Percentiles rank a stretch among this genome's conserved stretches.
Conservation (phyloP, 129 eudicot genomes). For the Centaurea solstitialis region DNA sequence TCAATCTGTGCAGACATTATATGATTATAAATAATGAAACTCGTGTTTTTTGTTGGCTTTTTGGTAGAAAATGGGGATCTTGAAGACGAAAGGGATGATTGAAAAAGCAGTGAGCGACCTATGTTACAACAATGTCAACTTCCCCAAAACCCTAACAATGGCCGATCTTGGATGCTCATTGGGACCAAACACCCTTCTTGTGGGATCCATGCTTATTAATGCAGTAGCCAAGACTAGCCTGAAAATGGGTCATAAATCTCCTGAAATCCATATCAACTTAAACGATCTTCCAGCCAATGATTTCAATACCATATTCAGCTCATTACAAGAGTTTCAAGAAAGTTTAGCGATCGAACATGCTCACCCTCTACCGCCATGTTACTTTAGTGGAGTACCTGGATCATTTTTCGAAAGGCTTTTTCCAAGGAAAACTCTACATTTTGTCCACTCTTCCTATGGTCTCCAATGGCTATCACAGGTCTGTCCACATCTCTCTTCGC, state of each 20-base stretch:
- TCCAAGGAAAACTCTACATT: conserved; percentile 45
- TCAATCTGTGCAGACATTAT: no score
- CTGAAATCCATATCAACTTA: conserved; percentile 56
- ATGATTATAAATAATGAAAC: background rate
- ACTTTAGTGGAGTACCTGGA: conserved; percentile 62
- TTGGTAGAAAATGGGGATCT: conserved; percentile 49
- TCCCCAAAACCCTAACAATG: conserved; percentile 40
- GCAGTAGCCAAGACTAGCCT: conserved; percentile 31
- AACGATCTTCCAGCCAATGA: conserved; percentile 88
- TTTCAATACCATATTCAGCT: conserved; percentile 61
- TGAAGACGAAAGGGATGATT: conserved; percentile 39
- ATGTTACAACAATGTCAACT: conserved; percentile 16
- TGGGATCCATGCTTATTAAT: conserved; percentile 41
- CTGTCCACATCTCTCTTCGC: no score
- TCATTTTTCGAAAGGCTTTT: conserved; percentile 65
- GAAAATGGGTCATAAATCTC: conserved; percentile 33
- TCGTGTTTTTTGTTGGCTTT: background rate
- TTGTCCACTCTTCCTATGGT: conserved; percentile 76
- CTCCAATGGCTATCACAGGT: conserved; percentile 75
- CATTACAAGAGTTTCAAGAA: conserved; percentile 40
- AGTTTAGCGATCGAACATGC: conserved; percentile 1
- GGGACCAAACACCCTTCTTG: conserved; percentile 69
- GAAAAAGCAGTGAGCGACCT: conserved; percentile 48
- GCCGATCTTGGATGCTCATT: conserved; percentile 84
- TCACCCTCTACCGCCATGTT: conserved; percentile 31